A percentile compares a stretch with the other conserved stretches of the same genome.
Evolutionary conservation across 1,139 yeast species (phyloP).

Genomic region (Taphrina populina): DNA sequence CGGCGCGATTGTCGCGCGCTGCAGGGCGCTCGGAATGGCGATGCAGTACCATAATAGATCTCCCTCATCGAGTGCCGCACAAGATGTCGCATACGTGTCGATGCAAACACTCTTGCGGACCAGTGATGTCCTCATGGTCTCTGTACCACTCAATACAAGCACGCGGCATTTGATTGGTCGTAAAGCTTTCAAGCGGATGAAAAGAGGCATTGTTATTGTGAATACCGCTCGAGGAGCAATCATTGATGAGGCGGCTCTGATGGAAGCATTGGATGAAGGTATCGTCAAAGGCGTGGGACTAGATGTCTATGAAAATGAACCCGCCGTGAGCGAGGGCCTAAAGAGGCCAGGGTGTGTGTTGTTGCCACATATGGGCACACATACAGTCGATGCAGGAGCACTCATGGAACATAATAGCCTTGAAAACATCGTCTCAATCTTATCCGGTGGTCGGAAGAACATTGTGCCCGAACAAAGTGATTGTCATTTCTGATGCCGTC

Average conservation of each 20-base stretch:
- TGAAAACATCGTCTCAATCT: constrained; percentile 44
- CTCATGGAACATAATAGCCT: constrained; percentile 59
- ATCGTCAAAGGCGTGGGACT: constrained; percentile 69
- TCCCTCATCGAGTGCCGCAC: constrained; percentile 52
- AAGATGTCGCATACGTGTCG: constrained; percentile 55
- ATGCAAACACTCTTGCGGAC: constrained; percentile 57
- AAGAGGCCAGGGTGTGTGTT: constrained; percentile 41
- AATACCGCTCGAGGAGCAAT: constrained; percentile 75
- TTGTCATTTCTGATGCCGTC: constrained; percentile 6
- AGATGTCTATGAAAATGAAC: constrained; percentile 73
- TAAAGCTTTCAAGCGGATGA: constrained; percentile 57
- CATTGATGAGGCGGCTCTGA: constrained; percentile 61
- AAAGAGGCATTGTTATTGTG: constrained; percentile 61
- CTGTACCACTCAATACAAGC: constrained; percentile 59
- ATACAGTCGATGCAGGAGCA: constrained; percentile 57
- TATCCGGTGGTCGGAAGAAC: constrained; percentile 15
- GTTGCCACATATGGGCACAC: constrained; percentile 80
- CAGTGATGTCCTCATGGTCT: constrained; percentile 61
- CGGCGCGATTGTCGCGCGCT: constrained; percentile 56
- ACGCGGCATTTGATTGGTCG: constrained; percentile 61
- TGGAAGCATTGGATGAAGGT: constrained; percentile 61
- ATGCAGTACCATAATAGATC: constrained; percentile 56
- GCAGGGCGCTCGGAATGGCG: constrained; percentile 64
- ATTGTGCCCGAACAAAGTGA: constrained; percentile 28
- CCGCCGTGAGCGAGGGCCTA: constrained; percentile 15